phyloP scores from a whole-genome alignment of 768 basidiomycete species.

The Pleurotus tuber-regium region DNA sequence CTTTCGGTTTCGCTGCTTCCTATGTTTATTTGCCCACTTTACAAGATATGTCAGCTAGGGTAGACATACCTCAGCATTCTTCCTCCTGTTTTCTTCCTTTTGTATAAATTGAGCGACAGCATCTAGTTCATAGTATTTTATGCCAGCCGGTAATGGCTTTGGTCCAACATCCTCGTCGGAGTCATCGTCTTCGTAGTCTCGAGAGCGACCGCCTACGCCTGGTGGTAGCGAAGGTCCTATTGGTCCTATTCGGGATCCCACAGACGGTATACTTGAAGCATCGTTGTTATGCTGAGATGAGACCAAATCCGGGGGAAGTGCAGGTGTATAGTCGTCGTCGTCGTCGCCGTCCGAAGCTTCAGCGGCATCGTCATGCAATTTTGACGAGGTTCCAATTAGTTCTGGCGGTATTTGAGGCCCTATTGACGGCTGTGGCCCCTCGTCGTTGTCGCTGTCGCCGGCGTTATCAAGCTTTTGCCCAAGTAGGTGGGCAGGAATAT shows the following conservation, averaged over 20 bases:
- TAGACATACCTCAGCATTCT: conserved; percentile 57
- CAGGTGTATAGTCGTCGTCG: conserved; percentile 71
- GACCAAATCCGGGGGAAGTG: conserved; percentile 69
- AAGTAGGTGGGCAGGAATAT: conserved; percentile 50
- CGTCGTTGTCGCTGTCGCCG: conserved; percentile 21
- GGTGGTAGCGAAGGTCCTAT: conserved; percentile 48
- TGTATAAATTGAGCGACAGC: conserved; percentile 84
- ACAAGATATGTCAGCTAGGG: neutral
- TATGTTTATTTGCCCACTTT: conserved; percentile 21
- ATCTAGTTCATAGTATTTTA: conserved; percentile 43
- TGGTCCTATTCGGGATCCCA: conserved; percentile 22
- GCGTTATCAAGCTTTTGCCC: conserved; percentile 10
- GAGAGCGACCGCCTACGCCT: conserved; percentile 21
- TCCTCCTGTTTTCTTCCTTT: conserved; percentile 73
- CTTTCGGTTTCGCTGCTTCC: conserved; percentile 80
- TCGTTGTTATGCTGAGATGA: no score
- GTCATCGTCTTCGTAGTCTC: conserved; percentile 53
- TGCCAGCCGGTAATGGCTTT: conserved; percentile 58
- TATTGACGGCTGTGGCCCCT: conserved; percentile 17
- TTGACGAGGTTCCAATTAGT: no score
- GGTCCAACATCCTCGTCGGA: conserved; percentile 86
- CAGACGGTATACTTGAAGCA: no score
- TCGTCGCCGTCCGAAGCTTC: conserved; percentile 47
- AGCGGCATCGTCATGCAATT: no score
- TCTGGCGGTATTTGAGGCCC: conserved; percentile 12